phyloP scores from a whole-genome alignment of 257 asterid genomes.

The Haberlea rhodopensis region DNA sequence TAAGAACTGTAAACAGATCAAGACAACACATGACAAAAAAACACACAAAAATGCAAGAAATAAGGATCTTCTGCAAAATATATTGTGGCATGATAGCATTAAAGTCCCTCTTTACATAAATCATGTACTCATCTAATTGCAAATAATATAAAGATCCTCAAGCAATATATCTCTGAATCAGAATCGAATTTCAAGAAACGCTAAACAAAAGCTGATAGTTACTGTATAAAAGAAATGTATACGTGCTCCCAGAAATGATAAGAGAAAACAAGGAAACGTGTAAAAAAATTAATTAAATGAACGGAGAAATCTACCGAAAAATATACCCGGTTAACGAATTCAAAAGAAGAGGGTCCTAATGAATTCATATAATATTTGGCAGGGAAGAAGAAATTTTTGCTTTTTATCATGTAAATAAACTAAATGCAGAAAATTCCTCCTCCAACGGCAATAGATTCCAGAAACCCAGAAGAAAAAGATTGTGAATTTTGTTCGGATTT shows the following conservation, averaged over 20 bases:
- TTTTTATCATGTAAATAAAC: background rate
- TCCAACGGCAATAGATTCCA: constrained; percentile 10
- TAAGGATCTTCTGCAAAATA: too few relatives aligned
- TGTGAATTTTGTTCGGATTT: constrained; percentile 1
- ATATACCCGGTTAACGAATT: constrained; percentile 20
- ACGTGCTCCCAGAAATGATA: constrained; percentile 17
- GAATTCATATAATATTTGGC: constrained; percentile 7
- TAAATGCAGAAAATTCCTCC: constrained; percentile 25
- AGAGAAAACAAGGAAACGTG: background rate
- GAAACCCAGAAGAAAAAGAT: constrained; percentile 1
- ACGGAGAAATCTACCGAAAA: background rate
- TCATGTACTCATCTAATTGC: background rate
- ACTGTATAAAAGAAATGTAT: constrained; percentile 1
- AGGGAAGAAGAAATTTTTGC: background rate
- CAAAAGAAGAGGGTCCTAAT: background rate
- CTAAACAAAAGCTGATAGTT: background rate
- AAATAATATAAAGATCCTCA: background rate
- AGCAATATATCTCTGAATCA: background rate
- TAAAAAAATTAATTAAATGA: background rate
- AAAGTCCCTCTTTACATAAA: background rate
- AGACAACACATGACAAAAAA: too few relatives aligned
- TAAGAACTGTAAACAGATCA: too few relatives aligned
- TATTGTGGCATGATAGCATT: background rate
- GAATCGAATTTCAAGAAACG: background rate
- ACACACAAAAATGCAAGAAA: background rate